phyloP scores from a whole-genome alignment of 345 rosid genomes.

The Melastoma malabathricum region DNA sequence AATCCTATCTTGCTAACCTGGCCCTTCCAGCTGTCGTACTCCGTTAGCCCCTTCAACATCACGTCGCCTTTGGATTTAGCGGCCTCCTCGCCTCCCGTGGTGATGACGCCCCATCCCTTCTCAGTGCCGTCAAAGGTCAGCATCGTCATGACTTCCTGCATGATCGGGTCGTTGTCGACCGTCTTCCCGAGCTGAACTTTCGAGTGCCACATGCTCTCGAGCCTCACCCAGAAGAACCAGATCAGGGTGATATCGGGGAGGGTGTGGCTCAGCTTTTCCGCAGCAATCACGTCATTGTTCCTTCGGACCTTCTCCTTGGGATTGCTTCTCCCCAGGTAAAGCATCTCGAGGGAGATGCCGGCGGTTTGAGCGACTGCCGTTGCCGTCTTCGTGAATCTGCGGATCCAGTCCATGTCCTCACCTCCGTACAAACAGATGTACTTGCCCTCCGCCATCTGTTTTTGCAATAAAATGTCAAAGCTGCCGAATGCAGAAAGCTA shows the following conservation, averaged over 20 bases:
- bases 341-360: slow-evolving; percentile 25
- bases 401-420: slow-evolving; percentile 45
- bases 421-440: slow-evolving; percentile 46
- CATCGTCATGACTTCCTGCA: slow-evolving; percentile 38
- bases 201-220: slow-evolving; percentile 73
- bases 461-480: not conserved
- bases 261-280: slow-evolving; percentile 19
- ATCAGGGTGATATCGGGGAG: slow-evolving; percentile 17
- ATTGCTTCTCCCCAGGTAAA: slow-evolving; percentile 39
- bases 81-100: slow-evolving; percentile 20
- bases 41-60: slow-evolving; percentile 11
- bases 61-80: slow-evolving; percentile 27
- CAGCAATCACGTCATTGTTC: slow-evolving; percentile 11
- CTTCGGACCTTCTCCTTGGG: slow-evolving; percentile 18
- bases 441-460: slow-evolving; percentile 22
- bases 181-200: slow-evolving; percentile 20
- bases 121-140: slow-evolving; percentile 51
- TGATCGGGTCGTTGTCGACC: slow-evolving; percentile 29
- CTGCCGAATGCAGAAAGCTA: not conserved
- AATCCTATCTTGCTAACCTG: slow-evolving; percentile 13
- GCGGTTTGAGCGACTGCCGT: slow-evolving; percentile 22
- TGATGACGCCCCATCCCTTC: slow-evolving; percentile 44
- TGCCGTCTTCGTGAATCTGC: slow-evolving; percentile 21
- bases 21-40: slow-evolving; percentile 16
- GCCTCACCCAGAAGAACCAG: slow-evolving; percentile 46